Conservation (phyloP, 768 basidiomycete genomes). For the Epithele typhae region DNA sequence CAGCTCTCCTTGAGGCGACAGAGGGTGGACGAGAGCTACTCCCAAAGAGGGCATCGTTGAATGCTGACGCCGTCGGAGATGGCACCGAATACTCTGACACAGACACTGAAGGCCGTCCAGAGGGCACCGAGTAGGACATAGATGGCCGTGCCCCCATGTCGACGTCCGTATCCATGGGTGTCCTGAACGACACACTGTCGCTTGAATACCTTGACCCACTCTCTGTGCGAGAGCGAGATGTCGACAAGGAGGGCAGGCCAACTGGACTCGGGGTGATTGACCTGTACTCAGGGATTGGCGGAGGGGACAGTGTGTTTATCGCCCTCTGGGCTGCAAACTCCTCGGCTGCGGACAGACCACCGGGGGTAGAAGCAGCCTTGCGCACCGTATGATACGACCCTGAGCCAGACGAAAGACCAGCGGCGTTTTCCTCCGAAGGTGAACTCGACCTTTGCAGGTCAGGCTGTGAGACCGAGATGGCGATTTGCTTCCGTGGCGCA, state of each 20-base stretch:
- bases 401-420: constrained; percentile 7
- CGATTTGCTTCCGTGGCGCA: constrained; percentile 52
- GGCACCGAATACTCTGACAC: constrained; percentile 65
- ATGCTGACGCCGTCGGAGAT: constrained; percentile 79
- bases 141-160: constrained; percentile 37
- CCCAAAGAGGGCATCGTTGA: constrained; percentile 53
- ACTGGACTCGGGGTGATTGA: constrained; percentile 22
- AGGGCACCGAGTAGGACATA: constrained; percentile 44
- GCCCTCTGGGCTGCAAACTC: constrained; percentile 2
- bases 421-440: constrained; percentile 6
- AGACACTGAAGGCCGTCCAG: constrained; percentile 44
- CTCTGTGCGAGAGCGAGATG: constrained; percentile 13
- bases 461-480: constrained; percentile 52
- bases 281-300: constrained; percentile 33
- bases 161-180: constrained; percentile 23
- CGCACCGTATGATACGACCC: constrained; percentile 20
- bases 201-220: constrained; percentile 25
- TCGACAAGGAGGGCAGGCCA: constrained; percentile 16
- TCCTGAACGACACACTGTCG: constrained; percentile 33
- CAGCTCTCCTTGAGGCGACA: constrained; percentile 15
- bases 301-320: constrained; percentile 36
- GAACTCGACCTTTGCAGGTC: constrained; percentile 32
- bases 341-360: constrained; percentile 12
- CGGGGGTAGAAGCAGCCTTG: constrained; percentile 20
- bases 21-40: constrained; percentile 24